Percentiles rank a stretch among this genome's conserved stretches.
Evolutionary conservation across 2,329 filamentous ascomycete genomes (phyloP).

Genomic region (Aureobasidium vineae): DNA sequence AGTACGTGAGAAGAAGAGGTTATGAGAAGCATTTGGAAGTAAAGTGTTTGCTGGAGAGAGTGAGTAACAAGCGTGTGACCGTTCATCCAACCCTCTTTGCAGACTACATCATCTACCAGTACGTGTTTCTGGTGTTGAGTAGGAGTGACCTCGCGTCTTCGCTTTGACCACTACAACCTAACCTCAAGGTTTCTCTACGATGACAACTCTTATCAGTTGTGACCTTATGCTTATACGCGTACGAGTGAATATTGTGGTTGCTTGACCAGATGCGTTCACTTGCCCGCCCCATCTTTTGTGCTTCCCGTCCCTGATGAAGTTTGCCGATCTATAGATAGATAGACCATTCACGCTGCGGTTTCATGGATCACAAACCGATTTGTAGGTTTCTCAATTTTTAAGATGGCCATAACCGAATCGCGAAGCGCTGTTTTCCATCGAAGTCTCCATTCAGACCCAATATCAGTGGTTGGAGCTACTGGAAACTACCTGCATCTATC

Average conservation of each 20-base stretch:
- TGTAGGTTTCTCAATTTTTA: neutral
- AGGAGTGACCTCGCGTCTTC: neutral
- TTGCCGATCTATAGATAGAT: neutral
- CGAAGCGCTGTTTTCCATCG: constrained; percentile 51
- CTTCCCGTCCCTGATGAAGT: neutral
- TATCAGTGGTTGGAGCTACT: constrained; percentile 49
- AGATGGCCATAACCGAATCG: neutral
- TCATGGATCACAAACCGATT: neutral
- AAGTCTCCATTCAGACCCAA: constrained; percentile 49
- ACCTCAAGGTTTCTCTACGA: neutral
- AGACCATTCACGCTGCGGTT: neutral
- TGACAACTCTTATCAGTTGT: neutral
- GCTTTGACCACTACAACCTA: neutral
- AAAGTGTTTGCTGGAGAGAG: neutral
- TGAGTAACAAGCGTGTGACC: neutral
- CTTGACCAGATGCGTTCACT: neutral
- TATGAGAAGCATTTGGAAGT: neutral
- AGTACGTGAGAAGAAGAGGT: neutral
- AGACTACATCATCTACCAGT: neutral
- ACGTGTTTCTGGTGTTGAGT: neutral
- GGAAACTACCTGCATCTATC: constrained; percentile 54
- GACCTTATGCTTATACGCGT: neutral
- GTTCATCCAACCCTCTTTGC: neutral
- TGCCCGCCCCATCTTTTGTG: neutral
- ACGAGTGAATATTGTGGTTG: neutral